Percentiles rank a stretch among this genome's conserved stretches.
Evolutionary conservation across 371 early-diverging fungal species (phyloP).

Genomic region (Sanchytrium tribonematis): DNA sequence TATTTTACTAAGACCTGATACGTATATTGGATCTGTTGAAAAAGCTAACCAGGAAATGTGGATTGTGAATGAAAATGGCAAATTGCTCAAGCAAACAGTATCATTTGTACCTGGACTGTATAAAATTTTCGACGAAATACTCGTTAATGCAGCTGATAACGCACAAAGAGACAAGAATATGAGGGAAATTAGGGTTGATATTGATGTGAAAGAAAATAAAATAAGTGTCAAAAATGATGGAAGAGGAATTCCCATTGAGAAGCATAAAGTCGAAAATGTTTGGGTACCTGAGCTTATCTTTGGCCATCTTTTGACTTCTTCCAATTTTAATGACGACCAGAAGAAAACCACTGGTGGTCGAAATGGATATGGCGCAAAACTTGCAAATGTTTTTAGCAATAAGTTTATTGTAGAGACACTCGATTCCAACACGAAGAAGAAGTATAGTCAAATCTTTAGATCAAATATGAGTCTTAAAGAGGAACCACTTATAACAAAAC

Average conservation of each 20-base stretch:
- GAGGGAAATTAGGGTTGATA: slow-evolving; percentile 69
- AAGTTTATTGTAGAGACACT: slow-evolving; percentile 94
- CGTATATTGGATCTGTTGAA: slow-evolving; percentile 95
- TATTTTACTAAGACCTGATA: slow-evolving; percentile 90
- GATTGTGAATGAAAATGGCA: slow-evolving; percentile 32
- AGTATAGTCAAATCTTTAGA: slow-evolving; percentile 54
- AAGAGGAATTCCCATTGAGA: slow-evolving; percentile 83
- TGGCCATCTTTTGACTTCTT: slow-evolving; percentile 92
- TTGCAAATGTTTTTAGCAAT: slow-evolving; percentile 93
- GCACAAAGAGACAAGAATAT: slow-evolving; percentile 60
- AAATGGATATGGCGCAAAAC: slow-evolving; percentile 98
- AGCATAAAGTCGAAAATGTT: slow-evolving; percentile 73
- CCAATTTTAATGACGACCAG: slow-evolving; percentile 94
- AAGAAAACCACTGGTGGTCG: slow-evolving; percentile 97
- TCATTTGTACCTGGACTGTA: slow-evolving; percentile 88
- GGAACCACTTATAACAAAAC: slow-evolving; percentile 35
- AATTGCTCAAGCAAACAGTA: slow-evolving; percentile 41
- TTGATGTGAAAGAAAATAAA: slow-evolving; percentile 43
- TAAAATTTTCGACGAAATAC: slow-evolving; percentile 98
- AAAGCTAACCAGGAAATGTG: slow-evolving; percentile 55
- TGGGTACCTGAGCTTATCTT: slow-evolving; percentile 98
- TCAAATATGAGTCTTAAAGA: slow-evolving; percentile 59
- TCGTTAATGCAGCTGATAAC: slow-evolving; percentile 66
- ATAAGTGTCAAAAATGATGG: slow-evolving; percentile 94
- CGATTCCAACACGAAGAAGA: slow-evolving; percentile 36